A percentile compares a stretch with the other conserved stretches of the same genome.
These are phyloP conservation scores for Emergomyces orientalis DNA, from an alignment of 2,329 filamentous ascomycete species.

Conservation along the genomic window DNA sequence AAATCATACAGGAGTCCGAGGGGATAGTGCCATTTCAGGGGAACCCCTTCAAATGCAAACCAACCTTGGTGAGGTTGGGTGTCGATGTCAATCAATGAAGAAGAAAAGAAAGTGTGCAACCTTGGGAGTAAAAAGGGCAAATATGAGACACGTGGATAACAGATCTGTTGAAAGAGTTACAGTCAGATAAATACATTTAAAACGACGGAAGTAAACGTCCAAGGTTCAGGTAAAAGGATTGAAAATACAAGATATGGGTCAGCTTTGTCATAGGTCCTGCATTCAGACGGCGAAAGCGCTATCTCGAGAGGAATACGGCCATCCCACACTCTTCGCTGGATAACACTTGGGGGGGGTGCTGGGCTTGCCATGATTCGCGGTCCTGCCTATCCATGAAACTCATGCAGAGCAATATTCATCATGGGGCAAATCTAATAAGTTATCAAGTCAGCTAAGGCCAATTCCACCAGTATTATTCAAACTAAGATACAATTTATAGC, in stretches of 20 bases:
- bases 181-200: conserved; percentile 7
- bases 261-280: conserved; percentile 50
- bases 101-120: conserved; percentile 53
- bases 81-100: conserved; percentile 49
- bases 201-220: neutral
- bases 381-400: neutral
- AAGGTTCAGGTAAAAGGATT: neutral
- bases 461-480: neutral
- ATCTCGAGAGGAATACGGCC: conserved; percentile 54
- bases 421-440: neutral
- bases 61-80: conserved; percentile 46
- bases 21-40: conserved; percentile 64
- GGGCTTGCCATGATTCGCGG: conserved; percentile 13
- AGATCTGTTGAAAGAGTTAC: conserved; percentile 37
- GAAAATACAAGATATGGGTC: conserved; percentile 50
- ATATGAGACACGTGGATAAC: conserved; percentile 58
- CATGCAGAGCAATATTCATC: neutral
- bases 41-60: conserved; percentile 59
- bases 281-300: conserved; percentile 49
- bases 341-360: conserved; percentile 21
- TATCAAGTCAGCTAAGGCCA: neutral
- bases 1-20: conserved; percentile 61
- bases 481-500: neutral
- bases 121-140: conserved; percentile 55
- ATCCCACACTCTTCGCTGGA: conserved; percentile 46